Evolutionary conservation across 441 rosid species (phyloP), one percentile per base, ranked within the genome.

Genomic region (Corymbia calophylla): DNA sequence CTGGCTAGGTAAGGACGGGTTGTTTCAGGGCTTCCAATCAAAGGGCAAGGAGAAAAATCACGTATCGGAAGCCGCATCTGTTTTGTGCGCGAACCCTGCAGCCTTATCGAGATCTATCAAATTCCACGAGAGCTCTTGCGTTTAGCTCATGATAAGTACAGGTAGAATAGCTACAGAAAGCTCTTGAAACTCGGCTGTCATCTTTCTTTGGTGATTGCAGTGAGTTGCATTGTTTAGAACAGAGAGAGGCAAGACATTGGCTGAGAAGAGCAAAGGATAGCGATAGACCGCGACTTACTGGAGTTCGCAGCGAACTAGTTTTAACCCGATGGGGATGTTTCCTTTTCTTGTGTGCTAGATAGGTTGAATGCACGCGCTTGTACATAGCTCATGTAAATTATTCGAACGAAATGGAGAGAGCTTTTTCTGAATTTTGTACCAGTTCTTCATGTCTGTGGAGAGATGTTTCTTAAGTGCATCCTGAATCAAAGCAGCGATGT

Each of bases 21-120:
- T 96, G 89, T 95, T 95, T 92, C 94, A 95, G 94, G 96, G 94
- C 80, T 94, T 97, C 91, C 94, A 96, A 58, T 66, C 94, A 2
- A 95, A 96, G 92, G 92, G 87, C 31, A 88, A 87, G 81, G 92
- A 93, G 85, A 96, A 94, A 92, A 90, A 91, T 85, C 89, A 87
- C 23, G 87, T 90, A 85, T 89, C 93, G 56, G 95, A 95, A 88
- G 77, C 94, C 35, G 92, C 97, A 21, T 92, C 94, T 9, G 89
- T 91, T 44, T 90, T 92, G 91, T 89, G 87, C 55, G 97, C 99
- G 68, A 97, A 89, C 66, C 90, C 88, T 62, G 90, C 90, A 53
- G 88, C 90, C 68, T 48, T 89, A 6, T 89, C 90, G 7, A 89
- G 90, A 86, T 89, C 90, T 23, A 66, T 89, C 88, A 86, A 89